A percentile compares a stretch with the other conserved stretches of the same genome.
Conservation (phyloP, 306 rosid genomes). For the Chamaecrista fasciculata region DNA sequence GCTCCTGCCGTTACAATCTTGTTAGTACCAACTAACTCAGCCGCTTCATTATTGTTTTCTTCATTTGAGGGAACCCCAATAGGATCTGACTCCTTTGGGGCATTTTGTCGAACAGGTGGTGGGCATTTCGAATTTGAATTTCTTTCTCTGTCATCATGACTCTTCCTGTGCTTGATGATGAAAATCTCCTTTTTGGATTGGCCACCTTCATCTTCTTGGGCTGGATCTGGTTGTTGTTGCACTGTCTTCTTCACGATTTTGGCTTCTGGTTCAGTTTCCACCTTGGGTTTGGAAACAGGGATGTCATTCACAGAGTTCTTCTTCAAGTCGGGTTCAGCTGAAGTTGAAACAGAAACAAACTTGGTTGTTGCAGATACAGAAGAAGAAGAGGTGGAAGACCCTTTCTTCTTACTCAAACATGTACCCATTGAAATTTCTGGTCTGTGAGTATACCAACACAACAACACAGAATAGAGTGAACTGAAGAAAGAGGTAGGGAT, state of each 20-base stretch:
- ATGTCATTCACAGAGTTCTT: slow-evolving; percentile 11
- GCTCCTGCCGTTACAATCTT: slow-evolving; percentile 28
- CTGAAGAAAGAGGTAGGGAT: slow-evolving; percentile 3
- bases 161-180: slow-evolving; percentile 74
- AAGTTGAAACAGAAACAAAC: slow-evolving; percentile 33
- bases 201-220: slow-evolving; percentile 18
- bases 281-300: slow-evolving; percentile 22
- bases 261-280: slow-evolving; percentile 26
- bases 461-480: slow-evolving; percentile 13
- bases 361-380: slow-evolving; percentile 19
- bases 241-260: slow-evolving; percentile 26
- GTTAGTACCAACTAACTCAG: slow-evolving; percentile 1
- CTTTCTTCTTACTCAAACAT: slow-evolving; percentile 86
- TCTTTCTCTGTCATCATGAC: slow-evolving; percentile 75
- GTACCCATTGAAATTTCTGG: slow-evolving; percentile 58
- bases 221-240: slow-evolving; percentile 32
- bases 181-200: slow-evolving; percentile 71
- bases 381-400: slow-evolving; percentile 25
- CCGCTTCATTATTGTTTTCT: not conserved
- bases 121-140: slow-evolving; percentile 32
- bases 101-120: slow-evolving; percentile 32
- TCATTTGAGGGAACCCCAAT: slow-evolving; percentile 18
- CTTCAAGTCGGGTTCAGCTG: slow-evolving; percentile 26
- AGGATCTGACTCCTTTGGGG: not conserved
- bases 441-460: not conserved